phyloP scores from a whole-genome alignment of 768 basidiomycete genomes.

The Mycena venus region DNA sequence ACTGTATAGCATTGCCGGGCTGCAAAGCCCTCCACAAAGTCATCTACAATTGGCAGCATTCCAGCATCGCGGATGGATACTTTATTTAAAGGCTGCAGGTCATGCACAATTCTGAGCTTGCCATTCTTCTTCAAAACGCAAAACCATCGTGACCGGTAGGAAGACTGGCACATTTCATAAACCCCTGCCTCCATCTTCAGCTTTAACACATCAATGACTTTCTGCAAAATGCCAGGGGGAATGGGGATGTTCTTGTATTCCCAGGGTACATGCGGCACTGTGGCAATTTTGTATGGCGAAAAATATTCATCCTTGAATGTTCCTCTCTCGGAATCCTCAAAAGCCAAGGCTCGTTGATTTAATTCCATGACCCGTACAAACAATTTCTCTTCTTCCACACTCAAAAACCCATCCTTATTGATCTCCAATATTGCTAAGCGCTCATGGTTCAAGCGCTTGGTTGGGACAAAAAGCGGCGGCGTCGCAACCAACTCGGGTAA shows the following conservation, averaged over 20 bases:
- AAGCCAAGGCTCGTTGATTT: neutral
- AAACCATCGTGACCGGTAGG: no score
- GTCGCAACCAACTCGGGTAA: constrained; percentile 34
- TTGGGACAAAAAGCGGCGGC: no score
- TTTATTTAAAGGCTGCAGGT: constrained; percentile 38
- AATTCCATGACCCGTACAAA: neutral
- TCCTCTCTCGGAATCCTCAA: constrained; percentile 36
- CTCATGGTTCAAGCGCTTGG: no score
- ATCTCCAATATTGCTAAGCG: no score
- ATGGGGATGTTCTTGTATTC: no score
- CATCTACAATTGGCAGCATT: constrained; percentile 35
- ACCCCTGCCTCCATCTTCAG: no score
- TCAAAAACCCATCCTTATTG: constrained; percentile 38
- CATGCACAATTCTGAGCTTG: no score
- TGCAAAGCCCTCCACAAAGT: constrained; percentile 36
- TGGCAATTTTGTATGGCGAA: constrained; percentile 28
- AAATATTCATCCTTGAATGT: no score
- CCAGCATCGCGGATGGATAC: constrained; percentile 35
- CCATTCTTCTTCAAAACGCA: no score
- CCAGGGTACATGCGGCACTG: constrained; percentile 32
- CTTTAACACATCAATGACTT: no score
- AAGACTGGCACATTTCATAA: no score
- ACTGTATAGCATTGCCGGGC: constrained; percentile 30
- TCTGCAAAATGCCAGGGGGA: no score
- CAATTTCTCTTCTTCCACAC: constrained; percentile 36